These are phyloP conservation scores for Mallotus nudiflorus DNA, from an alignment of 345 rosid species.

Conservation along the genomic window DNA sequence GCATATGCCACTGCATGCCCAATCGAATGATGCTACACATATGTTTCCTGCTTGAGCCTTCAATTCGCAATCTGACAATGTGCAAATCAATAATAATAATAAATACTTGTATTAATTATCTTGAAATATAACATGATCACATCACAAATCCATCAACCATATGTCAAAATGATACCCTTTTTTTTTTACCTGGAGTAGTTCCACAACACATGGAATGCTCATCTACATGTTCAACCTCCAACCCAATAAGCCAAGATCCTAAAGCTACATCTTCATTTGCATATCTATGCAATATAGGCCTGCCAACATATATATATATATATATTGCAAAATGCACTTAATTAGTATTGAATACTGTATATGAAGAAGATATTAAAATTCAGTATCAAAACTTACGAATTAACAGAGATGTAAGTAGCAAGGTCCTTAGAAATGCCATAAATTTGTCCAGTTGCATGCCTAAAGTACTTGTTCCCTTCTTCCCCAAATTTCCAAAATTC, in stretches of 20 bases:
- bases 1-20: slow-evolving; percentile 90
- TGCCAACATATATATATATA: slow-evolving; percentile 5
- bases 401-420: slow-evolving; percentile 73
- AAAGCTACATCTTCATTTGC: slow-evolving; percentile 94
- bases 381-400: slow-evolving; percentile 66
- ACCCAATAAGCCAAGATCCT: slow-evolving; percentile 82
- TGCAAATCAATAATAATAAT: no score
- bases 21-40: slow-evolving; percentile 88
- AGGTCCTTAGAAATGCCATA: slow-evolving; percentile 90
- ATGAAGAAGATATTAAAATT: no score
- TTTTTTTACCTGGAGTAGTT: slow-evolving; percentile 62
- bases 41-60: slow-evolving; percentile 69
- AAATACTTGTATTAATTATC: no score
- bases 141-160: neutral
- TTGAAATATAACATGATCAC: no score
- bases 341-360: no score
- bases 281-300: slow-evolving; percentile 77
- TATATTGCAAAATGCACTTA: neutral
- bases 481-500: slow-evolving; percentile 95
- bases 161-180: neutral
- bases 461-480: slow-evolving; percentile 84
- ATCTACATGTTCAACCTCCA: slow-evolving; percentile 84
- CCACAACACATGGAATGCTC: slow-evolving; percentile 89
- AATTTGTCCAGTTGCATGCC: slow-evolving; percentile 92
- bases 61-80: slow-evolving; percentile 73